Base-by-base conservation (phyloP, 768 basidiomycete genomes). In the Inosperma sp. region DNA sequence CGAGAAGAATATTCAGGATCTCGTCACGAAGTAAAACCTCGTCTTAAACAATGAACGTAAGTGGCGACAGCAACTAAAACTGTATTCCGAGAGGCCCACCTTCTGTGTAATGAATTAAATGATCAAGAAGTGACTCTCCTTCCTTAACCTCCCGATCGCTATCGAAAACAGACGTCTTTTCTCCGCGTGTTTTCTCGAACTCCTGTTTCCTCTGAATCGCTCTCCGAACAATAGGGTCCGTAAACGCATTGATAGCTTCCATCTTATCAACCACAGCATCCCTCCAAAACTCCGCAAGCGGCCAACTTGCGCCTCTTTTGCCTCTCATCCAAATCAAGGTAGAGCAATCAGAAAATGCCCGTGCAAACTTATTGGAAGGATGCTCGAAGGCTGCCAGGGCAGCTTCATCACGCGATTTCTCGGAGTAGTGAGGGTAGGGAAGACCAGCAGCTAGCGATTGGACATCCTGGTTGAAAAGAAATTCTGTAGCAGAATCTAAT, bases 401-500 rank as follows among this genome's bases (percentile, higher is more conserved):
- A 4, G 61, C 56, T 10, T 62, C 57, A 6, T 58, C 39, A 1
- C 68, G 51, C 30, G 63, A 35, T 37, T 59, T 62, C 7, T 59
- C 19, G 9, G 65, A 65, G 35, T 76, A 73, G 59, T 72, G 68
- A 0, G 82, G 81, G 51, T 78, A 81, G 8, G 79, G 79, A 12
- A 84, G 66, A 12, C 70, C 71, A 2, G 73, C 72, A 3, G 70
- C 63, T 26, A 85, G 76, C 51, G 71, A 75, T 51, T 83, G 65
- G 3, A 83, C 78, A 56, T 77, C 78, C 44, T 68, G 68, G 3
- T 83, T 83, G 48, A 85, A 84, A 29, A 86, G 72, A 58, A 84
- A 84, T 49, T 83, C 81, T 0, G 81, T 78, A 2, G 82, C 82
- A 2, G 80, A 74, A 65, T 86, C 84, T 19, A 86, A 74, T 0